Conservation (phyloP, 495 filamentous ascomycete species). For the Chaetomium cochliodes region DNA sequence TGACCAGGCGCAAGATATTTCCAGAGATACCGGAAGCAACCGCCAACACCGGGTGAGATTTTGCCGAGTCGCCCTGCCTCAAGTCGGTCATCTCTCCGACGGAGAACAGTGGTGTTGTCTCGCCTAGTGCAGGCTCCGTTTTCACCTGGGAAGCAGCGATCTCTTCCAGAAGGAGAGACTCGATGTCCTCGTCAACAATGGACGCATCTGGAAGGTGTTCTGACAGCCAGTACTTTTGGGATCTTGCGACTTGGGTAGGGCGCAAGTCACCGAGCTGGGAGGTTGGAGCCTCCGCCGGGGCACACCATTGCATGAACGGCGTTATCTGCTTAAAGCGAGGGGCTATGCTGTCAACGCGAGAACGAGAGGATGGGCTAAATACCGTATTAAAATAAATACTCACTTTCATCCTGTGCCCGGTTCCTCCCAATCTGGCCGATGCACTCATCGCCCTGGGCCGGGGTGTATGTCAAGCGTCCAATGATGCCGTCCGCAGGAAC, state of each 20-base stretch:
- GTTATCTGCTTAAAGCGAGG: constrained; percentile 45
- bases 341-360: constrained; percentile 29
- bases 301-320: constrained; percentile 39
- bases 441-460: constrained; percentile 17
- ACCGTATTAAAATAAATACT: constrained; percentile 9
- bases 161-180: constrained; percentile 34
- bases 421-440: constrained; percentile 28
- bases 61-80: constrained; percentile 21
- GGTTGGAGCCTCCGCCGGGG: constrained; percentile 20
- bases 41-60: constrained; percentile 44
- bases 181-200: constrained; percentile 33
- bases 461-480: constrained; percentile 33
- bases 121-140: neutral
- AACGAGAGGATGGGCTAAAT: neutral
- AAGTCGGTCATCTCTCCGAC: constrained; percentile 42
- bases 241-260: constrained; percentile 23
- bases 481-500: constrained; percentile 26
- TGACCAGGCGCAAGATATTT: constrained; percentile 52
- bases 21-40: constrained; percentile 51
- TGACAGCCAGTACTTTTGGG: constrained; percentile 41
- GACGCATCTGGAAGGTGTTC: constrained; percentile 42
- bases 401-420: constrained; percentile 27
- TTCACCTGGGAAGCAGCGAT: constrained; percentile 16
- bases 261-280: constrained; percentile 20
- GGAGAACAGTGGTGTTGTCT: constrained; percentile 33